phyloP scores from a whole-genome alignment of 345 rosid species.

The Melaleuca alternifolia region DNA sequence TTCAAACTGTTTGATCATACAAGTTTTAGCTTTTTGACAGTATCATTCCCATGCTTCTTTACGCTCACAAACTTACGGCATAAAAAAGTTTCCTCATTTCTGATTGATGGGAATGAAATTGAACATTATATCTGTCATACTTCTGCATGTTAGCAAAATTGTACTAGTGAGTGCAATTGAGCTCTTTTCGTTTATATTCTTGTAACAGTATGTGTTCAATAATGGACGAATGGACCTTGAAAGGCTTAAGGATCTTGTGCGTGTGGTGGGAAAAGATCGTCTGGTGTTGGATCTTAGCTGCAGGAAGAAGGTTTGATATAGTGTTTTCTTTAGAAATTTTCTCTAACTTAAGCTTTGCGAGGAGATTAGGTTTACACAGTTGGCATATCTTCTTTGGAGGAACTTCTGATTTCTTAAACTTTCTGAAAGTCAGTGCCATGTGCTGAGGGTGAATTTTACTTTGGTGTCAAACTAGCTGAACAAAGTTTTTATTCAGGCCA shows the following conservation, averaged over 20 bases:
- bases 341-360: neutral
- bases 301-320: constrained; percentile 66
- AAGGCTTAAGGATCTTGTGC: constrained; percentile 69
- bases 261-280: constrained; percentile 63
- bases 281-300: constrained; percentile 94
- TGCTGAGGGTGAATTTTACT: neutral
- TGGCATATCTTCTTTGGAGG: neutral
- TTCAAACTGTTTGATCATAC: neutral
- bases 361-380: neutral
- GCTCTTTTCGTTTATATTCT: neutral
- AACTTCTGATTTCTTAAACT: neutral
- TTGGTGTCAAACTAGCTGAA: neutral
- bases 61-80: neutral
- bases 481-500: neutral
- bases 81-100: neutral
- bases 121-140: neutral
- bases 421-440: neutral
- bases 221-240: constrained; percentile 80
- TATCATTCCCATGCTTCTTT: neutral
- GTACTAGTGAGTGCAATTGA: neutral
- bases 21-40: neutral
- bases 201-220: constrained; percentile 76
- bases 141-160: neutral
- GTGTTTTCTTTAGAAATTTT: neutral
- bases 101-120: neutral